These are phyloP conservation scores for Coemansia sp. DNA, from an alignment of 192 early-diverging fungal species.

Conservation along the genomic window DNA sequence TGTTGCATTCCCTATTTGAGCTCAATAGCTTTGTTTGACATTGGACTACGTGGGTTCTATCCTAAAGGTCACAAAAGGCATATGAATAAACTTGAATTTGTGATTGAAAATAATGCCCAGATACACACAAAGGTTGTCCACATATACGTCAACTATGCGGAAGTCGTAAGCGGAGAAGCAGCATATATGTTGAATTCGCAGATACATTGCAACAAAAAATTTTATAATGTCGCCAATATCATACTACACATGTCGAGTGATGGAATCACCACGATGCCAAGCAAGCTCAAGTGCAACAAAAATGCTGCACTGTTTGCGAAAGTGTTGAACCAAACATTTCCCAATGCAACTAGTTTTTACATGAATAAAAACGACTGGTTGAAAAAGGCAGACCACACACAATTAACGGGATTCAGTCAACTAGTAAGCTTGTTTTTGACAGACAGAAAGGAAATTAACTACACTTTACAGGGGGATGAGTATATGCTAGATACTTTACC, in stretches of 20 bases:
- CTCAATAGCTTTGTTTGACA: not conserved
- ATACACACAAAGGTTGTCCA: not conserved
- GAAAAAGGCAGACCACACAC: not conserved
- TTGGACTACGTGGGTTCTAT: not conserved
- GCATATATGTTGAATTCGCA: not conserved
- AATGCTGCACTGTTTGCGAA: not conserved
- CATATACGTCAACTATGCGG: not conserved
- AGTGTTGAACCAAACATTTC: not conserved
- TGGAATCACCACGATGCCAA: not conserved
- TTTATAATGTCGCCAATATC: not conserved
- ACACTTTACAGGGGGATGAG: not conserved
- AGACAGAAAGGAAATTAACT: not conserved
- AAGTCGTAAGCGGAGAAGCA: not conserved
- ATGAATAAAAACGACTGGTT: not conserved
- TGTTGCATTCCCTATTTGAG: not conserved
- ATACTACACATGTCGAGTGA: not conserved
- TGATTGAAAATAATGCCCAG: not conserved
- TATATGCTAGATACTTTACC: not conserved
- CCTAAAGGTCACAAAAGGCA: not conserved
- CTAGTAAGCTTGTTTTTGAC: not conserved
- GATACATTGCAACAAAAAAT: not conserved
- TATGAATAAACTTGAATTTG: not conserved
- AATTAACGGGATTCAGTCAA: not conserved
- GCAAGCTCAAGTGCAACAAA: not conserved
- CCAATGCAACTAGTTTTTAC: not conserved